Base-by-base conservation (phyloP, 495 filamentous ascomycete species). In the Penicillium fimorum region DNA sequence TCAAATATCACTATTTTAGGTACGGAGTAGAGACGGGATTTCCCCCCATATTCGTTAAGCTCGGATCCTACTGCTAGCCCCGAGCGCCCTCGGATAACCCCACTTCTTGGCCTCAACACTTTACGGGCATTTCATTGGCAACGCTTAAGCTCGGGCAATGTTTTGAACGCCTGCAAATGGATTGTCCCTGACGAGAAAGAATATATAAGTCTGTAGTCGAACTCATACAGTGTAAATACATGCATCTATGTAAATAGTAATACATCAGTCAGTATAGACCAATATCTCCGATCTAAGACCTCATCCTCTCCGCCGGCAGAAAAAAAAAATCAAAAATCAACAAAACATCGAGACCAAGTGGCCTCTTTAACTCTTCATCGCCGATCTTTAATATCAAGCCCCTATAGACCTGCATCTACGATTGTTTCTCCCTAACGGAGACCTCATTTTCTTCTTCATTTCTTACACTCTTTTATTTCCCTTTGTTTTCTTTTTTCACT, bases 61-160 rank as follows among this genome's bases (percentile, higher is more conserved):
- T 8, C 35, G 35, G 35, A 38, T 38, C 15, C 15, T 15, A 37
- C 5, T 37, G 2, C 17, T 25, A 15, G 11, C 17, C 6, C 48
- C 25, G 25, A 47, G 15, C 35, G 35, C 48, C 50, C 56, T 65
- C 56, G 65, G 57, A 53, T 54, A 59, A 62, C 65, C 62, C 62
- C 65, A 57, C 62, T 44, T 60, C 30, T 51, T 44, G 40, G 12
- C 48, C 58, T 25, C 17, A 46, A 30, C 22, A 18, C 18, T 50
- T 38, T 54, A 49, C 50, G 47, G 37, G 53, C 52, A 33, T 58
- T 42, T 66, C 38, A 66, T 66, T 66, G 61, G 61, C 58, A 56
- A 53, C 43, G 42, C 43, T 44, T 27, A 13, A 32, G 25, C 40
- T 30, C 15, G 10, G 9, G n/a, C 27, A 46, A 5, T 4, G 22